Percentiles rank a stretch among this genome's conserved stretches.
Evolutionary conservation across 257 asterid species (phyloP).

Genomic region (Agastache rugosa): DNA sequence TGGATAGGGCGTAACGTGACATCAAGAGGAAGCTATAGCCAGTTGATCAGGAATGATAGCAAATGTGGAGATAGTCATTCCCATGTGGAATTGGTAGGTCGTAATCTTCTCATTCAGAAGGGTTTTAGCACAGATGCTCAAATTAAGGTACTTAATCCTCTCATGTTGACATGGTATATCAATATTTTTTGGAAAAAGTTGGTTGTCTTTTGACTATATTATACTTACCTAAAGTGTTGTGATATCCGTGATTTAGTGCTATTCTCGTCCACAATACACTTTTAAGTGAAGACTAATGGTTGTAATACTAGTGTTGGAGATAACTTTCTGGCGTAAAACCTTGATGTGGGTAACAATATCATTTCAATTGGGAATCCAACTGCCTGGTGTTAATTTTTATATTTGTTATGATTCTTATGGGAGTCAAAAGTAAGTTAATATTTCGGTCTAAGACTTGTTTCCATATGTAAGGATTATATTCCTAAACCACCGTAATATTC

Average conservation of each 20-base stretch:
- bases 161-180: not conserved
- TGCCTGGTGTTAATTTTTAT: not conserved
- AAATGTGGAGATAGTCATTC: slow-evolving; percentile 36
- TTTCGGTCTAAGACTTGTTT: not conserved
- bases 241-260: not conserved
- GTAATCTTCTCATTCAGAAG: slow-evolving; percentile 49
- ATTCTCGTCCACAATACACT: not conserved
- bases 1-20: slow-evolving; percentile 56
- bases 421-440: not conserved
- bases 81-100: slow-evolving; percentile 46
- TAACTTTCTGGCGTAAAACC: slow-evolving; percentile 7
- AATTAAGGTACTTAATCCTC: slow-evolving; percentile 42
- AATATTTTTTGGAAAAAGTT: slow-evolving; percentile 4
- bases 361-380: not conserved
- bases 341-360: not conserved
- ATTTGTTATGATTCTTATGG: not conserved
- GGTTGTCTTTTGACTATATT: not conserved
- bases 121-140: slow-evolving; percentile 53
- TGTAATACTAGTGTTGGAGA: not conserved
- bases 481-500: not conserved
- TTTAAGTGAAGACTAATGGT: not conserved
- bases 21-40: slow-evolving; percentile 37
- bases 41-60: slow-evolving; percentile 44
- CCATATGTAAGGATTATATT: not conserved
- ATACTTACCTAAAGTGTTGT: not conserved